A percentile compares a stretch with the other conserved stretches of the same genome.
Evolutionary conservation across 331 rosid genomes (phyloP).

Genomic region (Prunus yedoensis): DNA sequence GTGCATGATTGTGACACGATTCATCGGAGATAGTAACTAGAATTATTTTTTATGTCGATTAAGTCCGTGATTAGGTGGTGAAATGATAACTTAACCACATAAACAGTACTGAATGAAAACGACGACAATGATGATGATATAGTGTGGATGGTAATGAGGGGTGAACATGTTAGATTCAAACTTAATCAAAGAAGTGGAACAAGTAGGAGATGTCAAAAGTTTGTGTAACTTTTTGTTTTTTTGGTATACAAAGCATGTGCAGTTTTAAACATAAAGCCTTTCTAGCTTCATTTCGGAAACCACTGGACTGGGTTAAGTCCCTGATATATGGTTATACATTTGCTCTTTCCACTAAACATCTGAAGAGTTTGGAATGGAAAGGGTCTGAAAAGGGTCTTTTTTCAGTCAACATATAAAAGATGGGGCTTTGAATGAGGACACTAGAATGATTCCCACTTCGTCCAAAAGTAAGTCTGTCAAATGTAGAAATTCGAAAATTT

Average conservation of each 20-base stretch:
- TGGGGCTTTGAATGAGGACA: not conserved
- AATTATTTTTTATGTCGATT: not conserved
- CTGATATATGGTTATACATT: no score
- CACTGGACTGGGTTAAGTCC: not conserved
- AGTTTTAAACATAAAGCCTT: slow-evolving; percentile 6
- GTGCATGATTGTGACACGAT: not conserved
- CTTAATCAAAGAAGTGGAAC: not conserved
- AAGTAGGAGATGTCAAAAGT: not conserved
- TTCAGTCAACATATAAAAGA: not conserved
- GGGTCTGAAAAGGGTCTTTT: not conserved
- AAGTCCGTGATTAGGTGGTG: not conserved
- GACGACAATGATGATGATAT: not conserved
- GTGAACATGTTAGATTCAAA: not conserved
- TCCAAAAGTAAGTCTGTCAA: not conserved
- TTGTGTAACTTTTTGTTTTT: not conserved
- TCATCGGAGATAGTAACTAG: not conserved
- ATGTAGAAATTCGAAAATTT: not conserved
- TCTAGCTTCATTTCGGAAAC: not conserved
- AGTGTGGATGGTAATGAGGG: not conserved
- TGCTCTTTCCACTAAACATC: no score
- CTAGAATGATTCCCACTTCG: not conserved
- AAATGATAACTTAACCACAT: not conserved
- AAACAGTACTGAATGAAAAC: not conserved
- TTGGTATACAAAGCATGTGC: not conserved
- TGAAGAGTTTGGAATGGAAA: no score